Conservation (phyloP, 2,329 filamentous ascomycete species). For the Epichloe bromicola region DNA sequence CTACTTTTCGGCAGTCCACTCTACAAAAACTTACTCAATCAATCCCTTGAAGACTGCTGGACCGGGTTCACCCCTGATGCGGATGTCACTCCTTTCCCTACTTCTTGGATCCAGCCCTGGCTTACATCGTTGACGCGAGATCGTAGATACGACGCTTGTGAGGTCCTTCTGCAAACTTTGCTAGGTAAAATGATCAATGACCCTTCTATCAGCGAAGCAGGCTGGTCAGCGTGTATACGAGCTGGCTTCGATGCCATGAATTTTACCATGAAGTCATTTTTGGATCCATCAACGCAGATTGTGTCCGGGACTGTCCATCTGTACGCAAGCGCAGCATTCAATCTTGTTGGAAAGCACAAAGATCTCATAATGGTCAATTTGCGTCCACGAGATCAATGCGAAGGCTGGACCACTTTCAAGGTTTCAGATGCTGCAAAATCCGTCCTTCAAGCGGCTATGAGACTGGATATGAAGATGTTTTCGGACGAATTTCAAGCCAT, state of each 20-base stretch:
- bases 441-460: slow-evolving; percentile 41
- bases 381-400: slow-evolving; percentile 12
- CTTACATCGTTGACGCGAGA: slow-evolving; percentile 63
- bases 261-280: slow-evolving; percentile 43
- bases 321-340: slow-evolving; percentile 52
- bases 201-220: slow-evolving; percentile 38
- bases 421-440: slow-evolving; percentile 30
- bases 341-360: slow-evolving; percentile 50
- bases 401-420: slow-evolving; percentile 27
- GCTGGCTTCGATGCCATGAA: slow-evolving; percentile 50
- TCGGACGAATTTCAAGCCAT: slow-evolving; percentile 42
- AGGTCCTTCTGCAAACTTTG: slow-evolving; percentile 63
- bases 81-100: slow-evolving; percentile 47
- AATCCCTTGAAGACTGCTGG: slow-evolving; percentile 39
- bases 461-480: slow-evolving; percentile 30
- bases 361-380: slow-evolving; percentile 38
- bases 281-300: slow-evolving; percentile 30
- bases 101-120: slow-evolving; percentile 69
- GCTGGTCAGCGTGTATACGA: slow-evolving; percentile 47
- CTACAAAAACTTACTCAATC: slow-evolving; percentile 46
- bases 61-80: slow-evolving; percentile 26
- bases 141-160: slow-evolving; percentile 67
- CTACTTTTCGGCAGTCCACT: slow-evolving; percentile 63
- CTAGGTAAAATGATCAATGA: slow-evolving; percentile 51
- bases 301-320: slow-evolving; percentile 42